Conservation (phyloP, 1,284 basidiomycete genomes). For the Ceratobasidium sp. region DNA sequence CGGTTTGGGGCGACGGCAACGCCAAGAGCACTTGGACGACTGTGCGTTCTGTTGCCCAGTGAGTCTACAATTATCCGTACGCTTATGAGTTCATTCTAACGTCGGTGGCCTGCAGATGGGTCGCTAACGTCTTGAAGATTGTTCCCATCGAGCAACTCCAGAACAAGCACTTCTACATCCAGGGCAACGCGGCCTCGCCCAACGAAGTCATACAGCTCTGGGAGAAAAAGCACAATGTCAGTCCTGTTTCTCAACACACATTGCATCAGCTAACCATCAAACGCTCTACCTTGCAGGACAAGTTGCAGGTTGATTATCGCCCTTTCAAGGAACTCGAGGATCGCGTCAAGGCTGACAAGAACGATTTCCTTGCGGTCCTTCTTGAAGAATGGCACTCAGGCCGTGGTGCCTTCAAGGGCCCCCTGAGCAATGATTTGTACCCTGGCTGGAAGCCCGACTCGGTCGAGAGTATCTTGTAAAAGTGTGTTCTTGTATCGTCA, state of each 20-base stretch:
- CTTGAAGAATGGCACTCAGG: conserved; percentile 37
- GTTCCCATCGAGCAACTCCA: conserved; percentile 30
- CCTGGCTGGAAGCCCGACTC: conserved; percentile 35
- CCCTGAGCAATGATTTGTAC: conserved; percentile 23
- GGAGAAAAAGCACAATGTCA: conserved; percentile 43
- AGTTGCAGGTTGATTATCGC: conserved; percentile 26
- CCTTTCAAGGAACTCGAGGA: conserved; percentile 30
- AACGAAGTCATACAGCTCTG: conserved; percentile 34
- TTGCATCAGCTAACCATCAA: neutral
- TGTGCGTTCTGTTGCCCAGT: conserved; percentile 29
- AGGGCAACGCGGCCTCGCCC: conserved; percentile 5
- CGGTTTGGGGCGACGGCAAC: conserved; percentile 39
- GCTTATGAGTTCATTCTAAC: neutral
- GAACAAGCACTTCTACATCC: conserved; percentile 34
- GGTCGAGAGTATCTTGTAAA: conserved; percentile 40
- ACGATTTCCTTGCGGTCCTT: conserved; percentile 25
- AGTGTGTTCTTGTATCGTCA: neutral
- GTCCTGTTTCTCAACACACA: neutral
- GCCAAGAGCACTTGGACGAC: conserved; percentile 30
- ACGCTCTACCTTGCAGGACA: neutral
- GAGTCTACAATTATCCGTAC: neutral
- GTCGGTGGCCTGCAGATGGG: conserved; percentile 12
- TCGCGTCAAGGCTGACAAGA: conserved; percentile 14
- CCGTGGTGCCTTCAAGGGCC: conserved; percentile 1
- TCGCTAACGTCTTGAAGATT: conserved; percentile 32